Percentiles rank a stretch among this genome's conserved stretches.
Evolutionary conservation across 495 filamentous ascomycete species (phyloP).

Genomic region (Trichoderma erinaceum): DNA sequence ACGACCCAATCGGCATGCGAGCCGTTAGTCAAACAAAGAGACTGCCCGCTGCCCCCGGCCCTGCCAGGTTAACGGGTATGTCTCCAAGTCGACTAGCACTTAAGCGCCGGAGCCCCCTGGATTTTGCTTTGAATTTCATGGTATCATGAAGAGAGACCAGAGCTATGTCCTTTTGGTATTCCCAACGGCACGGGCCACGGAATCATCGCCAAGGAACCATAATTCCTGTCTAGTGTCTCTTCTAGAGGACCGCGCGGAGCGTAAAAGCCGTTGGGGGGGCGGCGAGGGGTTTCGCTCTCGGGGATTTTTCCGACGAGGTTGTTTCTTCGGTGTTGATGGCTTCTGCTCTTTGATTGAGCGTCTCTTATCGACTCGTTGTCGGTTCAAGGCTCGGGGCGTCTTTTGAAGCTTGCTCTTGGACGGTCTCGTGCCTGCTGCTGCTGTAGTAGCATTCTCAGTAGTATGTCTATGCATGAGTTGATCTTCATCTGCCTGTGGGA

Average conservation of each 20-base stretch:
- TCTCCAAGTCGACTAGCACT: background rate
- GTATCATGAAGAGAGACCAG: background rate
- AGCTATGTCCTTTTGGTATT: background rate
- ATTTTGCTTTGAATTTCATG: background rate
- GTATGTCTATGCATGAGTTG: no score
- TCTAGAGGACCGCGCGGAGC: background rate
- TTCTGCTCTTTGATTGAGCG: background rate
- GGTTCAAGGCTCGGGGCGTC: background rate
- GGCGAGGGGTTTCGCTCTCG: background rate
- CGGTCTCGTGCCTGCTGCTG: background rate
- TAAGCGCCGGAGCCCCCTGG: background rate
- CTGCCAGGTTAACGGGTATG: slow-evolving; percentile 10
- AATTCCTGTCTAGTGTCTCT: background rate
- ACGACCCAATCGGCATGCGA: background rate
- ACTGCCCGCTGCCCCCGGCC: slow-evolving; percentile 12
- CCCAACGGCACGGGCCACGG: background rate
- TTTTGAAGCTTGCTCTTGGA: background rate
- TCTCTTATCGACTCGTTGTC: background rate
- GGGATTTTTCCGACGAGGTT: background rate
- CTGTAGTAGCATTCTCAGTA: background rate
- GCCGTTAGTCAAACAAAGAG: background rate
- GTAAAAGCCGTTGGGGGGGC: background rate
- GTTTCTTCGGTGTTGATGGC: background rate
- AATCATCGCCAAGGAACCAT: background rate
- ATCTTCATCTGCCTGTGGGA: background rate